phyloP scores from a whole-genome alignment of 495 filamentous ascomycete genomes.

The Aspergillus nanangensis region DNA sequence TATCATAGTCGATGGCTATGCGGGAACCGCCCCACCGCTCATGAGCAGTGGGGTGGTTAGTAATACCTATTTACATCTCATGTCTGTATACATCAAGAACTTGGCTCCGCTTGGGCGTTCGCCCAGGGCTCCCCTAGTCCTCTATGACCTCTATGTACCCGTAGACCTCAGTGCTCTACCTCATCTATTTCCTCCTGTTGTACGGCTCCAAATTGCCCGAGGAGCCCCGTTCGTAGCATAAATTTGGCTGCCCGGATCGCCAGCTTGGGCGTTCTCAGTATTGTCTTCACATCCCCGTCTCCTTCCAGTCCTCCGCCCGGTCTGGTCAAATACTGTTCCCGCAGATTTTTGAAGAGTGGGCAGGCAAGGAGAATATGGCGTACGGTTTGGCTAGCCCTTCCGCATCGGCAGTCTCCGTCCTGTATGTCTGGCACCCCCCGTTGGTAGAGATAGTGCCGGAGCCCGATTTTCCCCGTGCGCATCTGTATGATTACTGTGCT shows the following conservation, averaged over 20 bases:
- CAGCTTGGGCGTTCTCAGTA: background rate
- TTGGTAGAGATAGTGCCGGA: constrained; percentile 1
- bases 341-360: constrained; percentile 2
- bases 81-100: background rate
- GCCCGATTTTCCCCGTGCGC: background rate
- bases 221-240: constrained; percentile 5
- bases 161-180: constrained; percentile 2
- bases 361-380: constrained; percentile 2
- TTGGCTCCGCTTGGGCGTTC: constrained; percentile 2
- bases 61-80: constrained; percentile 1
- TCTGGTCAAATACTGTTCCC: constrained; percentile 1
- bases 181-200: constrained; percentile 1
- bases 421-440: background rate
- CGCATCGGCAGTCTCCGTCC: constrained; percentile 1
- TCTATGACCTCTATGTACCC: constrained; percentile 2
- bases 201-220: constrained; percentile 2
- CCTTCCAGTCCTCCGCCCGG: constrained; percentile 3
- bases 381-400: constrained; percentile 3
- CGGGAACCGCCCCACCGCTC: background rate
- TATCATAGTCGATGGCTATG: constrained; percentile 1
- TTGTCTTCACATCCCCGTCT: constrained; percentile 1
- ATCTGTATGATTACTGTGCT: constrained; percentile 1
- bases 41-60: background rate
- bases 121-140: constrained; percentile 1
- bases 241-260: constrained; percentile 6